These are phyloP conservation scores for Volvox africanus DNA, from an alignment of 139 green algal species.

Conservation along the genomic window DNA sequence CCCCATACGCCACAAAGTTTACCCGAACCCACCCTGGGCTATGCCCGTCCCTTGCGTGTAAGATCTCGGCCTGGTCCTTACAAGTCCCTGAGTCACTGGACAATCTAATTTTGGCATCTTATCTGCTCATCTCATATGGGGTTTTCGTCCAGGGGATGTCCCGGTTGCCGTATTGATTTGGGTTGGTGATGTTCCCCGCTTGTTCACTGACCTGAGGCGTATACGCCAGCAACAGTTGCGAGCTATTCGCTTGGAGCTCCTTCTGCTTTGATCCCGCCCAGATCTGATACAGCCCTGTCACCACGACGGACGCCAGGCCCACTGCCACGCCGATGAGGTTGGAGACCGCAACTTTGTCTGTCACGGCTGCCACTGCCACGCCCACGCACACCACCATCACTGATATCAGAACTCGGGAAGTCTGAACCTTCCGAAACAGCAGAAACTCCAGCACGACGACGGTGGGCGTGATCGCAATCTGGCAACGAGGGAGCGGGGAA, in stretches of 20 bases:
- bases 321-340: conserved; percentile 77
- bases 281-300: conserved; percentile 71
- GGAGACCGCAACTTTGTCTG: conserved; percentile 67
- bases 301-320: conserved; percentile 70
- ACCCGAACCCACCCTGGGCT: no score
- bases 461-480: conserved; percentile 86
- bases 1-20: no score
- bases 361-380: conserved; percentile 85
- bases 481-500: background rate
- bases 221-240: conserved; percentile 67
- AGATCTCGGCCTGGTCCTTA: no score
- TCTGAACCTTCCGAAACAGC: conserved; percentile 67
- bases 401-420: background rate
- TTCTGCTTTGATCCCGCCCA: conserved; percentile 68
- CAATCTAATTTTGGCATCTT: no score
- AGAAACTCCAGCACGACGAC: conserved; percentile 81
- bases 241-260: conserved; percentile 67
- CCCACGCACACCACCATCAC: conserved; percentile 80
- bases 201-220: conserved; percentile 35
- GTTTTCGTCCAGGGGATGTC: no score
- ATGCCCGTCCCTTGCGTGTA: no score
- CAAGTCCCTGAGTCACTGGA: no score
- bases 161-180: background rate
- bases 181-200: background rate
- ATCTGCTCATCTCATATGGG: no score